phyloP scores from a whole-genome alignment of 1,139 yeast genomes.

The Scheffersomyces titani region DNA sequence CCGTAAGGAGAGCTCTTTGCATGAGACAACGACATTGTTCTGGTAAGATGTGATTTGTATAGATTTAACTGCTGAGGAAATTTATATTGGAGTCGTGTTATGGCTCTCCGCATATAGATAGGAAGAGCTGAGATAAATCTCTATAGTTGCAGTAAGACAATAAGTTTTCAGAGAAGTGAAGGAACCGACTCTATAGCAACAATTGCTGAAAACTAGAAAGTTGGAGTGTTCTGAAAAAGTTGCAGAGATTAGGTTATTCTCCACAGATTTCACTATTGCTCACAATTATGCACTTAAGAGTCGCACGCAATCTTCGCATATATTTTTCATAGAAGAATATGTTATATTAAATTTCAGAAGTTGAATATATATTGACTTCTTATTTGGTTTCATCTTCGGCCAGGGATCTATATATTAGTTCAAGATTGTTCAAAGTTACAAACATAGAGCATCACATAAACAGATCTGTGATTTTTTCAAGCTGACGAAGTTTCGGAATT shows the following conservation, averaged over 20 bases:
- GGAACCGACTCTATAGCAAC: background rate
- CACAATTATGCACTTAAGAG: background rate
- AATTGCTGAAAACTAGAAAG: background rate
- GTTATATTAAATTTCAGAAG: background rate
- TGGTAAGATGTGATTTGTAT: background rate
- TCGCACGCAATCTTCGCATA: background rate
- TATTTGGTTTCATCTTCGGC: background rate
- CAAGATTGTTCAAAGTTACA: background rate
- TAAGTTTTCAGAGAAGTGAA: background rate
- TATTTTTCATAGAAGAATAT: background rate
- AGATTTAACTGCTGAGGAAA: background rate
- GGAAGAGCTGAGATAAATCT: background rate
- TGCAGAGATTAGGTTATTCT: background rate
- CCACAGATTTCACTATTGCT: background rate
- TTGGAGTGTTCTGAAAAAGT: background rate
- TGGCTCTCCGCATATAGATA: background rate
- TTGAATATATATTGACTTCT: background rate
- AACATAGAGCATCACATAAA: background rate
- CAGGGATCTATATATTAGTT: background rate
- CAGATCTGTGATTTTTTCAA: background rate
- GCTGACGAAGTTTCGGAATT: background rate
- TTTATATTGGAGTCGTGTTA: background rate
- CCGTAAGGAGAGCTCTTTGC: slow-evolving; percentile 36
- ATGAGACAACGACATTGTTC: slow-evolving; percentile 2
- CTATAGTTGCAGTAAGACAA: background rate